Percentiles rank a stretch among this genome's conserved stretches.
Evolutionary conservation across 305 asterid genomes (phyloP).

Genomic region (Fraxinus floribunda): DNA sequence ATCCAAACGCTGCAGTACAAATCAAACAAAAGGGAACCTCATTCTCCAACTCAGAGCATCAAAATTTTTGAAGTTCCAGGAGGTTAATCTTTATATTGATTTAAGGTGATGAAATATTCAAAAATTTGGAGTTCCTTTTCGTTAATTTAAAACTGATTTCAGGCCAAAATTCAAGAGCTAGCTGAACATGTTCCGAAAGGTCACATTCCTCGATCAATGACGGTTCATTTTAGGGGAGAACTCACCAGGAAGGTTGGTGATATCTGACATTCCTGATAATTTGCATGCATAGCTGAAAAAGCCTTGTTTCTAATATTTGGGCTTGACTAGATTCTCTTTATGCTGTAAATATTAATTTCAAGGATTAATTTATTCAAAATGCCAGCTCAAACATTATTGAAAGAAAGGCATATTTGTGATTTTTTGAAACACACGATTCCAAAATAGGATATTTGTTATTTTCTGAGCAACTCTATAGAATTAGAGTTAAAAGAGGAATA

Average conservation of each 20-base stretch:
- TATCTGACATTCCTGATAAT: conserved; percentile 13
- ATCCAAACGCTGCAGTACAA: conserved; percentile 59
- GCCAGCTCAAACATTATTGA: neutral
- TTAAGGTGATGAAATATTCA: conserved; percentile 14
- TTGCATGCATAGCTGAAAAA: neutral
- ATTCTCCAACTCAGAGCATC: conserved; percentile 90
- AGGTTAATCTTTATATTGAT: conserved; percentile 42
- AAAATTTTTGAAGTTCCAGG: conserved; percentile 90
- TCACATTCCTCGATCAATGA: conserved; percentile 90
- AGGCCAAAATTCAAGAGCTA: conserved; percentile 95
- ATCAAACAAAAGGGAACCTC: conserved; percentile 78
- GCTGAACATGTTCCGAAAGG: conserved; percentile 98
- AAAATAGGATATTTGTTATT: neutral
- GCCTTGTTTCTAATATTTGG: neutral
- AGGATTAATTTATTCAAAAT: neutral
- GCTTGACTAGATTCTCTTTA: neutral
- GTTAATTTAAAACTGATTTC: conserved; percentile 31
- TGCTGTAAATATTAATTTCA: neutral
- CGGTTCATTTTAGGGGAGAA: conserved; percentile 91
- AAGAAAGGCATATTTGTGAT: neutral
- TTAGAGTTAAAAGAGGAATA: neutral
- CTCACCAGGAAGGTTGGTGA: conserved; percentile 82
- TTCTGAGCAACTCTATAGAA: neutral
- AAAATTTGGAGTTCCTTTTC: conserved; percentile 3
- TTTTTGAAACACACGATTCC: neutral